Evolutionary conservation across 148 eudicot species (phyloP).

Genomic region (Fagopyrum esculentum): DNA sequence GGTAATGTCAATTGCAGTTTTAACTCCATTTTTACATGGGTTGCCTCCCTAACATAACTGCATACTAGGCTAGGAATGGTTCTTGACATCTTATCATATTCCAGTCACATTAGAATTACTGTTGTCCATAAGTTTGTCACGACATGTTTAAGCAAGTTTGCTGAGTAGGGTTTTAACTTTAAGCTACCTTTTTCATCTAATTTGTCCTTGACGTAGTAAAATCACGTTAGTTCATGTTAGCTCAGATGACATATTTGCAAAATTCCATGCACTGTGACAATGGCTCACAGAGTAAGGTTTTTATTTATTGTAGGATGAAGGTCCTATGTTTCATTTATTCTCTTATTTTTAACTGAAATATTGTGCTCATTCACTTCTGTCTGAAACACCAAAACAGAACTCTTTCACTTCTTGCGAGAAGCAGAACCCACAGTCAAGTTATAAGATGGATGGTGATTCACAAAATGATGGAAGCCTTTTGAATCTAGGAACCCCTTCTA

Average conservation of each 20-base stretch:
- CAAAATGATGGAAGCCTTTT: constrained; percentile 37
- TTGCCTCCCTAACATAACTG: not conserved
- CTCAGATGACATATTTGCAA: not conserved
- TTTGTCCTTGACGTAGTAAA: not conserved
- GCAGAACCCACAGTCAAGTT: constrained; percentile 25
- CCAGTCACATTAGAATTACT: not conserved
- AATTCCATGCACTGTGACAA: not conserved
- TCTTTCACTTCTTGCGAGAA: constrained; percentile 20
- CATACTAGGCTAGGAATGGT: not conserved
- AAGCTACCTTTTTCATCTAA: not conserved
- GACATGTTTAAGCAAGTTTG: not conserved
- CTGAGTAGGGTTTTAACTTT: not conserved
- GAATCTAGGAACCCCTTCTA: constrained; percentile 39
- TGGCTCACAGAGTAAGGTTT: not conserved
- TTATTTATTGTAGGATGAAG: not conserved
- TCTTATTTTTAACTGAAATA: not conserved
- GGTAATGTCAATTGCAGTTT: constrained; percentile 21
- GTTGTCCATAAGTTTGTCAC: not conserved
- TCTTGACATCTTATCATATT: not conserved
- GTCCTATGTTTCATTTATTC: not conserved
- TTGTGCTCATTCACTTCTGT: not conserved
- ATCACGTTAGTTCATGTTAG: not conserved
- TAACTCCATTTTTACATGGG: not conserved
- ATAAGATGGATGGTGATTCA: constrained; percentile 24
- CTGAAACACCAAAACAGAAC: constrained; percentile 30